These are phyloP conservation scores for Phytophthora capsici DNA, from an alignment of 352 stramenopile genomes.

Conservation along the genomic window DNA sequence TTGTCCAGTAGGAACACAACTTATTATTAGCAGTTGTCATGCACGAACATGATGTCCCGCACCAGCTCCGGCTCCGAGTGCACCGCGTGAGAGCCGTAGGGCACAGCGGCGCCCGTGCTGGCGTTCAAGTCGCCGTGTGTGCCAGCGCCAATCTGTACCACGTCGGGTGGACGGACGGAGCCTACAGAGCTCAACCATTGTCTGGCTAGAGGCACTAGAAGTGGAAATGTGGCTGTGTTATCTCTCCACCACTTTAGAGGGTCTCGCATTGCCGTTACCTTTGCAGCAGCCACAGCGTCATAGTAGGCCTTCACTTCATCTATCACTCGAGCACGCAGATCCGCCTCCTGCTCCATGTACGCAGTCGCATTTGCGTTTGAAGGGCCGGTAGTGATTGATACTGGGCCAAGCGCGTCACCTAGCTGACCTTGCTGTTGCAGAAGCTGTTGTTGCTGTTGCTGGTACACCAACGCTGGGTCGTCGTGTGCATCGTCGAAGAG, in stretches of 20 bases:
- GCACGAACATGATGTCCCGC: slow-evolving; percentile 55
- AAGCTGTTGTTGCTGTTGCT: slow-evolving; percentile 44
- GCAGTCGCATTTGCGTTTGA: slow-evolving; percentile 5
- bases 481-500: slow-evolving; percentile 57
- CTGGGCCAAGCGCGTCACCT: slow-evolving; percentile 12
- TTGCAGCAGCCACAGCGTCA: slow-evolving; percentile 39
- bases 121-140: slow-evolving; percentile 18
- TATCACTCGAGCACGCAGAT: slow-evolving; percentile 36
- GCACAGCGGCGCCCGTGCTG: slow-evolving; percentile 20
- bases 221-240: slow-evolving; percentile 39
- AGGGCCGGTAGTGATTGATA: slow-evolving; percentile 3
- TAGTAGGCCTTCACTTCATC: slow-evolving; percentile 55
- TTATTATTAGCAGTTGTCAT: slow-evolving; percentile 51
- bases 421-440: slow-evolving; percentile 33
- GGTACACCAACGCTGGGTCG: slow-evolving; percentile 36
- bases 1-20: slow-evolving; percentile 10
- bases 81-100: slow-evolving; percentile 28
- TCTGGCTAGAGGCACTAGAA: slow-evolving; percentile 51
- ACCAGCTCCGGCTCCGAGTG: slow-evolving; percentile 56
- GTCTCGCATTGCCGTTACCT: slow-evolving; percentile 47
- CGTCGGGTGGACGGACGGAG: slow-evolving; percentile 41
- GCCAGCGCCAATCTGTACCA: slow-evolving; percentile 25
- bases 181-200: slow-evolving; percentile 55
- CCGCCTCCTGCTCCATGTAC: slow-evolving; percentile 45
- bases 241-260: slow-evolving; percentile 56